Base-by-base conservation (phyloP, 2,329 filamentous ascomycete genomes). In the Gnomoniopsis smithogilvyi region DNA sequence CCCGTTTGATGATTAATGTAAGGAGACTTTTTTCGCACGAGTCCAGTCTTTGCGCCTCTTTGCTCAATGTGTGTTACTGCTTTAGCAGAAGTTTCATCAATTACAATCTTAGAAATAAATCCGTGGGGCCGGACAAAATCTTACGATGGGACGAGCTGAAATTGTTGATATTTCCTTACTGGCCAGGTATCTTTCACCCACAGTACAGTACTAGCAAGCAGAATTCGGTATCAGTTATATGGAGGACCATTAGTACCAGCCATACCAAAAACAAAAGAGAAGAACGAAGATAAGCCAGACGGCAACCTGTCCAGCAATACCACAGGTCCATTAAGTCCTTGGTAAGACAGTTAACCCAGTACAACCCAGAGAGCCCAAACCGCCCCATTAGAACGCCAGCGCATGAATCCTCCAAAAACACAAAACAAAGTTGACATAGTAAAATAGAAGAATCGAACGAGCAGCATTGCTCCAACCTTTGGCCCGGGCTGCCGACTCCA, bases 311-410 rank as follows among this genome's bases (percentile, higher is more conserved):
- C 36, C 36, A 41, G 36, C 36, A 14, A 41, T 41, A 41, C 11
- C 36, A 41, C 36, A 41, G 15, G 6, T 41, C 36, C 6, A 41
- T 41, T 14, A 3, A 41, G 12, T 15, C 36, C 36, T 41, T 4
- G 15, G 7, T 41, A 6, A 3, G 12, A 41, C 36, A 41, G 15
- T 12, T 4, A 41, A 3, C 2, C 36, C 36, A 14, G 12, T 41
- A 4, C 11, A 6, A 41, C 11, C 12, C 3, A 14, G 17, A 41
- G 3, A 6, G 3, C 12, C 2, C n/a, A 36, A 41, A 41, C 51
- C 50, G 54, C 36, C 30, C 36, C 36, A 41, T 14, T 17, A 22
- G 38, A 60, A 61, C 59, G 59, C 59, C 59, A 19, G 38, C 50
- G 51, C 59, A 54, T 38, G 26, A 19, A 22, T 45, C 50, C 14